Percentiles rank a stretch among this genome's conserved stretches.
Evolutionary conservation across 108 stramenopile species (phyloP).

Genomic region (Skeletonema tropicum): DNA sequence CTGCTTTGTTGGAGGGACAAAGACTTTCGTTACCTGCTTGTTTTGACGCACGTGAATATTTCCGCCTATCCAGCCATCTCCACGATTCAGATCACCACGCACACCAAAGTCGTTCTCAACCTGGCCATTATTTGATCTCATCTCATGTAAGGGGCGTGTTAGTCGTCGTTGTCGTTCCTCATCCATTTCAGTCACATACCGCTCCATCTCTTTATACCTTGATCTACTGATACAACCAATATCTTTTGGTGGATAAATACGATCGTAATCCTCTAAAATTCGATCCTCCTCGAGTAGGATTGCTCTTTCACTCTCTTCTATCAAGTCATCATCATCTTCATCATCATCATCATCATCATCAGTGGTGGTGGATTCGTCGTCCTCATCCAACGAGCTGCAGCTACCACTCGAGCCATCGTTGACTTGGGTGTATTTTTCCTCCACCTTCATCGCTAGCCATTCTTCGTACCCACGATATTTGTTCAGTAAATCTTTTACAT

Average conservation of each 20-base stretch:
- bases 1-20: conserved; percentile 47
- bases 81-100: conserved; percentile 17
- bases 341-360: conserved; percentile 17
- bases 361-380: background rate
- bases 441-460: conserved; percentile 56
- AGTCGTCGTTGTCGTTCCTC: conserved; percentile 43
- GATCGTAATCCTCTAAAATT: conserved; percentile 48
- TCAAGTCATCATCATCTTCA: conserved; percentile 9
- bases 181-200: conserved; percentile 32
- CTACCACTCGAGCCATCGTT: conserved; percentile 18
- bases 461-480: conserved; percentile 68
- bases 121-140: conserved; percentile 13
- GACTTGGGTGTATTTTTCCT: conserved; percentile 48
- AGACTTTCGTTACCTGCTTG: conserved; percentile 31
- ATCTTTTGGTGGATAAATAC: conserved; percentile 51
- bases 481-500: conserved; percentile 47
- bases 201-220: conserved; percentile 53
- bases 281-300: conserved; percentile 40
- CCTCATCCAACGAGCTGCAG: conserved; percentile 1
- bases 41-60: conserved; percentile 30
- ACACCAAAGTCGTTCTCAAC: conserved; percentile 12
- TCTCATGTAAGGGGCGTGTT: conserved; percentile 41
- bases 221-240: conserved; percentile 26
- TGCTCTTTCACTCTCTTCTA: conserved; percentile 3
- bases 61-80: conserved; percentile 47